phyloP scores from a whole-genome alignment of 108 stramenopile genomes.

The Cyclotella baltica region DNA sequence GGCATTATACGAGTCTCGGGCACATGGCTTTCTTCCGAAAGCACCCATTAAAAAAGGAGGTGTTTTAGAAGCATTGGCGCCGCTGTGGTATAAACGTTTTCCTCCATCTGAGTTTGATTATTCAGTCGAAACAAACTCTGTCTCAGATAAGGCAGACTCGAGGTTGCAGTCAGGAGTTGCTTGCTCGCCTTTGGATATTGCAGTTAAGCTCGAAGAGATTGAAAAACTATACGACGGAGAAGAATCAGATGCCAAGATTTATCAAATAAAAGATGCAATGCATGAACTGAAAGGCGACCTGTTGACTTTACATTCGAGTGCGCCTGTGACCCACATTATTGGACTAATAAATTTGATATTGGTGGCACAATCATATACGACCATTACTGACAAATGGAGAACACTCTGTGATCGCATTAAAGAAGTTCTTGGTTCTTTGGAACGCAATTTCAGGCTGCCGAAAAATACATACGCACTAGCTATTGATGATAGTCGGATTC shows the following conservation, averaged over 20 bases:
- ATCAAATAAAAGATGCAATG: constrained; percentile 21
- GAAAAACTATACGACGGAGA: constrained; percentile 12
- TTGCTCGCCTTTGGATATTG: constrained; percentile 19
- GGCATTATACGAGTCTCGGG: constrained; percentile 65
- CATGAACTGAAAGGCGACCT: constrained; percentile 36
- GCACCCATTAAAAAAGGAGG: constrained; percentile 64
- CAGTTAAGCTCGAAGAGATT: background rate
- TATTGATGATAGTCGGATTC: constrained; percentile 69
- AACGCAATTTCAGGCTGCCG: constrained; percentile 53
- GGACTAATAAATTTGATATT: constrained; percentile 27
- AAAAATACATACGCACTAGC: constrained; percentile 52
- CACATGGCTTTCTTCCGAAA: constrained; percentile 74
- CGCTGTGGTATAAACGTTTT: constrained; percentile 62
- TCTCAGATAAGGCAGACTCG: background rate
- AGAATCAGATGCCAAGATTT: background rate
- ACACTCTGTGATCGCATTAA: constrained; percentile 8
- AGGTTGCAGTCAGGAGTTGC: constrained; percentile 4
- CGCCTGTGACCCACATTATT: constrained; percentile 9
- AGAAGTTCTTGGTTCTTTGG: background rate
- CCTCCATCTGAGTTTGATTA: constrained; percentile 12
- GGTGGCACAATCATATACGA: background rate
- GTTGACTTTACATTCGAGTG: constrained; percentile 18
- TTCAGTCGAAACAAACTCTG: constrained; percentile 15
- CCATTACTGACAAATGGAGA: constrained; percentile 19
- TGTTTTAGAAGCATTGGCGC: constrained; percentile 61